These are phyloP conservation scores for Termitomyces sp. DNA, from an alignment of 768 basidiomycete species.

Conservation along the genomic window DNA sequence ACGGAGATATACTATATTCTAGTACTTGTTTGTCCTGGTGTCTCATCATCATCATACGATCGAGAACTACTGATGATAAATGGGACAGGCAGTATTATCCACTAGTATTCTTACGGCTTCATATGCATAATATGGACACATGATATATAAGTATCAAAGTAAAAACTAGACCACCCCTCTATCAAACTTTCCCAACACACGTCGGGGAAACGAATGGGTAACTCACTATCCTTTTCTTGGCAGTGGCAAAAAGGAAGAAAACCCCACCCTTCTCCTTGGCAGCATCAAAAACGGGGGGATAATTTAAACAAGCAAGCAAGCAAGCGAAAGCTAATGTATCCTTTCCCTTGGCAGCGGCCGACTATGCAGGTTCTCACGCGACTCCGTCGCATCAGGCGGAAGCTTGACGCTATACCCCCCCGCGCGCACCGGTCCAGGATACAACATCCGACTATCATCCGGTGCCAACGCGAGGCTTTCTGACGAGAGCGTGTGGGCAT, in stretches of 20 bases:
- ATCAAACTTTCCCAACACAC: background rate
- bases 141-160: too few species aligned
- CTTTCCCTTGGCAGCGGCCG: background rate
- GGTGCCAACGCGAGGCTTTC: conserved; percentile 17
- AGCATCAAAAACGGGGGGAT: too few species aligned
- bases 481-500: conserved; percentile 15
- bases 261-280: background rate
- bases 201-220: too few species aligned
- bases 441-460: conserved; percentile 24
- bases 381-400: background rate
- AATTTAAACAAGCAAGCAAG: too few species aligned
- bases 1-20: background rate
- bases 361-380: background rate
- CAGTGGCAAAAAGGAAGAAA: background rate
- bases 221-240: too few species aligned
- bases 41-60: too few species aligned
- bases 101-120: too few species aligned
- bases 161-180: background rate
- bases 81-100: too few species aligned
- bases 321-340: background rate
- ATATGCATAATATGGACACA: too few species aligned
- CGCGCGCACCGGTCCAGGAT: conserved; percentile 31
- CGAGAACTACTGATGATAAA: too few species aligned
- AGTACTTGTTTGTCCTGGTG: too few species aligned
- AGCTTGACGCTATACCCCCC: conserved; percentile 21